Base-by-base conservation (phyloP, 148 eudicot genomes). In the Persicaria maculosa region DNA sequence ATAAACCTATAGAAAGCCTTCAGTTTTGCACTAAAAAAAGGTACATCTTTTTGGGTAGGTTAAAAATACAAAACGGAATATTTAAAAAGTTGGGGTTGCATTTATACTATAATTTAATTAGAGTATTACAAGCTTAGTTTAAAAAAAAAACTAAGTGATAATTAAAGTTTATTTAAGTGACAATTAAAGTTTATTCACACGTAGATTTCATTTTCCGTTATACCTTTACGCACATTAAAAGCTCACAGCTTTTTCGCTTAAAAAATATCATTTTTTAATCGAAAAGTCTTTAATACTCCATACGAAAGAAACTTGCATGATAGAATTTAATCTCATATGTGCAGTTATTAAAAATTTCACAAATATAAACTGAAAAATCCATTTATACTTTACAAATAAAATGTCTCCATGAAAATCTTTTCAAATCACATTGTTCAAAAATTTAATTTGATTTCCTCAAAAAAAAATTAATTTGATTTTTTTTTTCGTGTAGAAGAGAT, bases 31-130 rank as follows among this genome's bases (percentile, higher is more conserved):
- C 46, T 12, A 17, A 65, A 65, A 46, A 65, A 65, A 65, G 70
- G 70, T 65, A 65, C 43, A 65, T 36, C 70, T 65, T 65, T 65
- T 40, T 14, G 70, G 70, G 47, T 65, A 5, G 70, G 70, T 31
- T 65, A 65, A 65, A 57, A 65, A 65, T 65, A 46, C 69, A 65
- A 65, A 65, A 36, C 15, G 70, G 70, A 65, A 65, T 65, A 65
- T 65, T 14, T 65, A 36, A 40, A 65, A 65, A 65, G 70, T 65
- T 15, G 19, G 8, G 17, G 9, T 20, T 40, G 43, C 4, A 65
- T 12, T 31, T 31, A 31, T 31, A 31, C 40, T 31, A 22, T 22
- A 65, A 15, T 4, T 64, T 4, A n/a, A n/a, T n/a, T n/a, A 11
- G 70, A 14, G 31, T 14, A 65, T 65, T 36, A 40, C 46, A 65